Evolutionary conservation across 2,329 filamentous ascomycete genomes (phyloP).

Genomic region (Cryphonectria japonica): DNA sequence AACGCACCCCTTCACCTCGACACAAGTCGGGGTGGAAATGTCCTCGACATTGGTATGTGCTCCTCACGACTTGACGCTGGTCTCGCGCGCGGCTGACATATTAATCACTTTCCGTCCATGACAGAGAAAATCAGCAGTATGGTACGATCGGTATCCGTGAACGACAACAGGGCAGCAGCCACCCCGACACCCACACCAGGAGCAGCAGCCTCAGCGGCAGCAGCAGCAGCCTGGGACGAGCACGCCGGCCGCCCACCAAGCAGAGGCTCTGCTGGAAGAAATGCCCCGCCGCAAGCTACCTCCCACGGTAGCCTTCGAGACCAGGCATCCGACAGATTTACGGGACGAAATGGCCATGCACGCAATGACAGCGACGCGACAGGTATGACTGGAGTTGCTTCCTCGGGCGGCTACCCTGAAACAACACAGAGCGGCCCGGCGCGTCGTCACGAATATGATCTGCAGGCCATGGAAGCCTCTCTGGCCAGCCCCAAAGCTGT

Average conservation of each 20-base stretch:
- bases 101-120: constrained; percentile 18
- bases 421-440: constrained; percentile 69
- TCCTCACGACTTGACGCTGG: background rate
- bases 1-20: constrained; percentile 90
- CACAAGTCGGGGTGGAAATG: constrained; percentile 89
- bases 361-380: constrained; percentile 81
- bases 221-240: constrained; percentile 62
- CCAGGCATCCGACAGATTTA: constrained; percentile 52
- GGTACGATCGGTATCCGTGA: constrained; percentile 77
- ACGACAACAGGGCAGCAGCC: constrained; percentile 60
- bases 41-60: constrained; percentile 82
- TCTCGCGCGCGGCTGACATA: background rate
- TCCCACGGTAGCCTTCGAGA: constrained; percentile 50
- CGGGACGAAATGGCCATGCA: constrained; percentile 57
- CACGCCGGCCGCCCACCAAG: constrained; percentile 60
- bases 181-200: constrained; percentile 56
- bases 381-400: constrained; percentile 70
- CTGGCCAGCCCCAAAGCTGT: constrained; percentile 73
- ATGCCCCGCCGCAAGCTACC: constrained; percentile 35
- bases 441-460: constrained; percentile 87
- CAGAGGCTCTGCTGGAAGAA: constrained; percentile 48
- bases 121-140: constrained; percentile 94
- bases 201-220: constrained; percentile 66
- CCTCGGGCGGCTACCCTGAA: constrained; percentile 80
- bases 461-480: constrained; percentile 92